Percentiles rank a stretch among this genome's conserved stretches.
Conservation (phyloP, 345 rosid genomes). For the Rubroshorea leprosula region DNA sequence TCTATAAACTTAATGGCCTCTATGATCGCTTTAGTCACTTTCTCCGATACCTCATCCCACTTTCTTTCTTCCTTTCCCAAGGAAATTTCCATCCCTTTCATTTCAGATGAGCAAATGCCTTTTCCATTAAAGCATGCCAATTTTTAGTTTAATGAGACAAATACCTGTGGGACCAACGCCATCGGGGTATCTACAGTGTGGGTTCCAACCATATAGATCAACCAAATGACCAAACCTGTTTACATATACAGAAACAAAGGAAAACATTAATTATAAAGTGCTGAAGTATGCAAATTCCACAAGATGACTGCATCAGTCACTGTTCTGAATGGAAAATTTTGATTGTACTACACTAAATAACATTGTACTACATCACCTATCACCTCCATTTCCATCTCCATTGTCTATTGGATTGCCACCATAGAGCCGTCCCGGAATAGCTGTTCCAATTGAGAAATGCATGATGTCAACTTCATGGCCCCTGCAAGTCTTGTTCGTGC, state of each 20-base stretch:
- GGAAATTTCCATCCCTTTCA: slow-evolving; percentile 17
- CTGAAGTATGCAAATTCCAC: not conserved
- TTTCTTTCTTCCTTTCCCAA: slow-evolving; percentile 16
- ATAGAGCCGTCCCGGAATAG: slow-evolving; percentile 94
- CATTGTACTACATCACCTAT: slow-evolving; percentile 51
- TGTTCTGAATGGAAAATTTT: slow-evolving; percentile 3
- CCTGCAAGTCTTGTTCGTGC: slow-evolving; percentile 85
- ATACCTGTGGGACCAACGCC: slow-evolving; percentile 92
- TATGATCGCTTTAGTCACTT: slow-evolving; percentile 14
- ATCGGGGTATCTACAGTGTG: slow-evolving; percentile 87
- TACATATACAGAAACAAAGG: not conserved
- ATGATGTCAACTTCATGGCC: slow-evolving; percentile 98
- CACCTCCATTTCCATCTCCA: slow-evolving; percentile 81
- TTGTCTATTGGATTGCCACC: slow-evolving; percentile 84
- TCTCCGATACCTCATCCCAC: slow-evolving; percentile 26
- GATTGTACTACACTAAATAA: slow-evolving; percentile 23
- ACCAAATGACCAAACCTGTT: slow-evolving; percentile 85
- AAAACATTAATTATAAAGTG: not conserved
- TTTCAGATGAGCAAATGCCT: slow-evolving; percentile 5
- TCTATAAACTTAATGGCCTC: slow-evolving; percentile 10
- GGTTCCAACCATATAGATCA: slow-evolving; percentile 88
- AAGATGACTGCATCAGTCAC: not conserved
- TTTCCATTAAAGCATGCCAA: slow-evolving; percentile 2
- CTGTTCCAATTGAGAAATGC: slow-evolving; percentile 96
- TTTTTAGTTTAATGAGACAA: not conserved